Conservation (phyloP, 306 rosid species). For the Styphnolobium japonicum region DNA sequence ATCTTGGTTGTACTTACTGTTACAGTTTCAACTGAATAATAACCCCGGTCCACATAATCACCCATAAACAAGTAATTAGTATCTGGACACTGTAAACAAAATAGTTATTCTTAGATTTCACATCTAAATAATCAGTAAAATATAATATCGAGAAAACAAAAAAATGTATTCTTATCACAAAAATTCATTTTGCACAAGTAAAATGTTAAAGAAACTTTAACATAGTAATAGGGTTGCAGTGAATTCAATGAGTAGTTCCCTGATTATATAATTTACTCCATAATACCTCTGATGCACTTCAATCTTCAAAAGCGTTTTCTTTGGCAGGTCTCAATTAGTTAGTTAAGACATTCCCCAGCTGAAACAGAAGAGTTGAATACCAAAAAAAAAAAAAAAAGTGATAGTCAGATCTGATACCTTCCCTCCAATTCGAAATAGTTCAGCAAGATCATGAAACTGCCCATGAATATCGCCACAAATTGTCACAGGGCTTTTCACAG, state of each 20-base stretch:
- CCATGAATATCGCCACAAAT: slow-evolving; percentile 87
- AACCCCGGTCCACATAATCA: slow-evolving; percentile 89
- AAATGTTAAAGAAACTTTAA: background rate
- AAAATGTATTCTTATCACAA: background rate
- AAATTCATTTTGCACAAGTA: background rate
- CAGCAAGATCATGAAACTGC: slow-evolving; percentile 84
- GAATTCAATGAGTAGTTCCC: slow-evolving; percentile 21
- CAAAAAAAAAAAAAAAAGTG: slow-evolving; percentile 26
- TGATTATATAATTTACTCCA: slow-evolving; percentile 23
- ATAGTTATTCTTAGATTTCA: background rate
- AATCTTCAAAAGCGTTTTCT: slow-evolving; percentile 28
- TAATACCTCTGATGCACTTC: slow-evolving; percentile 22
- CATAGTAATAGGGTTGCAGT: background rate
- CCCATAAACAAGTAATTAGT: slow-evolving; percentile 86
- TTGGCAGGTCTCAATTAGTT: slow-evolving; percentile 30
- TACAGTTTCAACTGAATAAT: slow-evolving; percentile 85
- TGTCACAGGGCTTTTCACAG: slow-evolving; percentile 86
- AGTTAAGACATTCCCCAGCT: slow-evolving; percentile 32
- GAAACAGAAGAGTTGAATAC: slow-evolving; percentile 26
- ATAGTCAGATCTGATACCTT: slow-evolving; percentile 53
- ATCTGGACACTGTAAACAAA: slow-evolving; percentile 75
- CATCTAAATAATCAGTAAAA: background rate
- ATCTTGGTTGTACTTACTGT: slow-evolving; percentile 47
- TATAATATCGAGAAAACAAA: background rate
- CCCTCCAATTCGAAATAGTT: slow-evolving; percentile 82